These are phyloP conservation scores for Mortierella sp. DNA, from an alignment of 371 early-diverging fungal genomes.

Conservation along the genomic window DNA sequence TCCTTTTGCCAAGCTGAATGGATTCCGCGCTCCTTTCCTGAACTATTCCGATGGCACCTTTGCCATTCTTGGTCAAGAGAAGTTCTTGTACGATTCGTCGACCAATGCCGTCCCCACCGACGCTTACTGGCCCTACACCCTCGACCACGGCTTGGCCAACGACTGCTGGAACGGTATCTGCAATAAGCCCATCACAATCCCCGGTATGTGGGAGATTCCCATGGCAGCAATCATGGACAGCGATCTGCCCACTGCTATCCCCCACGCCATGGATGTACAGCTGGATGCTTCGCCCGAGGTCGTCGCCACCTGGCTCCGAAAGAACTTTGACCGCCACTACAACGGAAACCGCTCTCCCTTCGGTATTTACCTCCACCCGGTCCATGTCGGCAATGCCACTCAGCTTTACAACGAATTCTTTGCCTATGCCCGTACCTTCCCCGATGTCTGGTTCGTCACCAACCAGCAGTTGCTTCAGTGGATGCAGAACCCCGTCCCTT, in stretches of 20 bases:
- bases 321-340: conserved; percentile 74
- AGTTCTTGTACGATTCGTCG: conserved; percentile 75
- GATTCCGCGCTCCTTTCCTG: conserved; percentile 79
- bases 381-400: conserved; percentile 63
- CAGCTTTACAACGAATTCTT: conserved; percentile 62
- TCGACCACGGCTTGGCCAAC: conserved; percentile 76
- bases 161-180: conserved; percentile 77
- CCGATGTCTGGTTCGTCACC: conserved; percentile 75
- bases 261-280: conserved; percentile 78
- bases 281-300: conserved; percentile 65
- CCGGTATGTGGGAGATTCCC: conserved; percentile 82
- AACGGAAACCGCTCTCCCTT: conserved; percentile 75
- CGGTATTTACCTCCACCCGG: conserved; percentile 64
- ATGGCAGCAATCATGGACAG: conserved; percentile 62
- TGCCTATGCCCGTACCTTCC: conserved; percentile 59
- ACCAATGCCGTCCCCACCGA: conserved; percentile 65
- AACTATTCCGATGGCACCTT: conserved; percentile 72
- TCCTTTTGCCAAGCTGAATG: conserved; percentile 72
- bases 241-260: conserved; percentile 29
- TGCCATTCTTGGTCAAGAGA: conserved; percentile 64
- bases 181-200: conserved; percentile 62
- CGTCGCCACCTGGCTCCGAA: conserved; percentile 63
- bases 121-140: conserved; percentile 79
- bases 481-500: conserved; percentile 77
- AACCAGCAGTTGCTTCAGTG: conserved; percentile 73